Base-by-base conservation (phyloP, 2,329 filamentous ascomycete species). In the Blumeriella jaapii region DNA sequence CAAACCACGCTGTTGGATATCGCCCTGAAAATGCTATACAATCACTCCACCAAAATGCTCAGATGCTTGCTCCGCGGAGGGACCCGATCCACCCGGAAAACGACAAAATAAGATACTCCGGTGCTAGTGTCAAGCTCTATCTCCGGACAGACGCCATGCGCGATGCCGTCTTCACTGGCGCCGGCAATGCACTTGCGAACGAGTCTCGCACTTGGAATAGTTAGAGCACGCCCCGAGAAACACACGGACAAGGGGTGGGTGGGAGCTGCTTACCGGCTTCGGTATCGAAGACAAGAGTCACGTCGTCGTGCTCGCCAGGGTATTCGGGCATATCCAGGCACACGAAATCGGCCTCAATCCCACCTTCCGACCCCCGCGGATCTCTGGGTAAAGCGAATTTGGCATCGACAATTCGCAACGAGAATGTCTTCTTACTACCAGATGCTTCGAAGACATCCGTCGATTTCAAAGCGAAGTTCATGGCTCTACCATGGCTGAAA, bases 251-350 rank as follows among this genome's bases (percentile, higher is more conserved):
- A n/a, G n/a, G n/a, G n/a, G n/a, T n/a, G n/a, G 6, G 12, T 23
- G 25, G 23, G 2, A 8, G 2, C 31, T 17, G 39, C 51, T 34
- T 50, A 55, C 53, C 47, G 52, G 69, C 64, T 55, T 84, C 80
- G 29, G 68, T 78, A 45, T 93, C 85, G 64, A 95, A 95, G 41
- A 78, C 60, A 51, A 95, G 78, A 8, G 78, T 72, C 47, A 95
- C 84, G 61, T 95, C 87, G 57, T 94, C 87, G 59, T 94, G 85
- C 61, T 94, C 87, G 32, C 83, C 83, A 1, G 86, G 83, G 57
- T 93, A 82, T 50, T 94, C 86, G 12, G 86, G 79, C 57, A 86
- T 73, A 58, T 94, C 87, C 39, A 94, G 61, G 55, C 83, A 91
- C 24, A 93, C 69, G 61, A 89, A 94, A 16, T 75, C 71, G 54